Conservation (phyloP, 768 basidiomycete species). For the Clitopilus hobsonii region DNA sequence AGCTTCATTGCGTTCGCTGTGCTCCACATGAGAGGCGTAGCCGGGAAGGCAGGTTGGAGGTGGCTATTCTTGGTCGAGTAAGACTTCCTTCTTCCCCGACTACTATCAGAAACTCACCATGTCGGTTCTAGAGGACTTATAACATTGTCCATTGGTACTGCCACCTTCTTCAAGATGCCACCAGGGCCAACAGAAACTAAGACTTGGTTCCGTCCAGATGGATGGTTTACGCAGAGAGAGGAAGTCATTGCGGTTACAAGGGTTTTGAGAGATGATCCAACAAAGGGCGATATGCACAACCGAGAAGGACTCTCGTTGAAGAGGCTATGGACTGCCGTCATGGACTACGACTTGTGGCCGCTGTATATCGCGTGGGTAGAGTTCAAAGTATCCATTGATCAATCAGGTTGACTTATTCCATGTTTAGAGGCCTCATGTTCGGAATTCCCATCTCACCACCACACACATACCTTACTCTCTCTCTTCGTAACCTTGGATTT, state of each 20-base stretch:
- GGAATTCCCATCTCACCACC: conserved; percentile 48
- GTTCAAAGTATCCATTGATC: not conserved
- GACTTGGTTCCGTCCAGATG: conserved; percentile 51
- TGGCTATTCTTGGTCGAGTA: conserved; percentile 60
- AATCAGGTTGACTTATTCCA: not conserved
- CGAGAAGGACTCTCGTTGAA: conserved; percentile 50
- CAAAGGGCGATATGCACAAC: conserved; percentile 71
- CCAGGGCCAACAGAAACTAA: conserved; percentile 57
- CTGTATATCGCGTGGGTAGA: conserved; percentile 48
- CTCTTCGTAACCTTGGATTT: conserved; percentile 53
- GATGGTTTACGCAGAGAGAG: conserved; percentile 64
- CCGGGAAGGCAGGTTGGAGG: conserved; percentile 50
- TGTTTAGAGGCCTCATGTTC: conserved; percentile 44
- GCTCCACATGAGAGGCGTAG: conserved; percentile 51
- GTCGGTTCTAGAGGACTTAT: conserved; percentile 29
- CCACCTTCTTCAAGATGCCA: conserved; percentile 56
- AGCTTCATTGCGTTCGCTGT: conserved; percentile 60
- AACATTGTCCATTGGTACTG: conserved; percentile 48
- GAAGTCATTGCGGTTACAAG: conserved; percentile 57
- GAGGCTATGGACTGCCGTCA: conserved; percentile 48
- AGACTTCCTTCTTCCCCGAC: not conserved
- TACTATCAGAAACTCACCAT: not conserved
- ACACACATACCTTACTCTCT: conserved; percentile 52
- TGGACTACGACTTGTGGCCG: conserved; percentile 66
- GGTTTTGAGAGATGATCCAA: conserved; percentile 58